Base-by-base conservation (phyloP, 257 asterid genomes). In the Misopates orontium region DNA sequence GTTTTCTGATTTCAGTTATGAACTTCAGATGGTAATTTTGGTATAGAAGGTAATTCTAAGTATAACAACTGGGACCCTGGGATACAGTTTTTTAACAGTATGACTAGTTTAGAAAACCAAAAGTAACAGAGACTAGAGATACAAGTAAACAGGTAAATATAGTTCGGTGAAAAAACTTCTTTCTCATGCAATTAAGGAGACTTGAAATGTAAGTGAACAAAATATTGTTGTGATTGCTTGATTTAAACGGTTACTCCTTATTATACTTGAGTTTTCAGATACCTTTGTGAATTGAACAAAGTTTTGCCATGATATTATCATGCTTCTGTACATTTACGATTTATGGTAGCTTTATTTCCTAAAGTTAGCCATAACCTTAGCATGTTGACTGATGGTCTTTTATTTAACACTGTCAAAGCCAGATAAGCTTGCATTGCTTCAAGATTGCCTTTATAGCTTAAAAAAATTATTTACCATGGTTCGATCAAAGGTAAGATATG, bases 401-500 rank as follows among this genome's bases (percentile, higher is more conserved):
- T n/a, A 15, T 67, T 32, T 56, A 28, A 22, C 7, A 11, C 24
- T 52, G 19, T 25, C 18, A 8, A 25, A 5, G 14, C 36, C 19
- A 23, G 32, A 70, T 52, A 64, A 61, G 58, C 69, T 56, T 75
- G 63, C 60, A 62, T 63, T 28, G 59, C 28, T 70, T 73, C 58
- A 49, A 69, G 23, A 14, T 67, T 56, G 56, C 67, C 61, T 75
- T 67, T 77, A 62, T 68, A 74, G 75, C 67, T 45, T 64, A 69
- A 64, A 66, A 62, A 62, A 36, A 56, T 42, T n/a, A n/a, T 55
- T 56, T 55, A 75, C 71, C 77, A 84, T 79, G 85, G 82, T 79
- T 72, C 85, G 87, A 22, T 77, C 80, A 57, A 84, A 79, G 81
- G 62, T 79, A 64, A 84, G 54, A 59, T 81, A 79, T 44, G 80